These are phyloP conservation scores for Leishmania tarentolae DNA, from an alignment of 208 protist genomes.

Conservation along the genomic window DNA sequence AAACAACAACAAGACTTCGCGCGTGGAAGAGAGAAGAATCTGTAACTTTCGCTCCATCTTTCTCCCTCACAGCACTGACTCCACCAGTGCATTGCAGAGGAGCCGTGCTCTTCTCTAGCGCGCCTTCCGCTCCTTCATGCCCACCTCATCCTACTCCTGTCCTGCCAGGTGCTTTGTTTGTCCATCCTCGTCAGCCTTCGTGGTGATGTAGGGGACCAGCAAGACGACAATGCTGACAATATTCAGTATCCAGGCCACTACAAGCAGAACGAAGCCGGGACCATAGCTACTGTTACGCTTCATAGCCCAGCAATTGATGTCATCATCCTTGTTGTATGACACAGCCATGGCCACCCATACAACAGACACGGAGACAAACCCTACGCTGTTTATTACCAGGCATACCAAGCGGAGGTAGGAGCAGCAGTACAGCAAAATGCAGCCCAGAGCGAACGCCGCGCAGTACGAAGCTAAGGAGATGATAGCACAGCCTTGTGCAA, in stretches of 20 bases:
- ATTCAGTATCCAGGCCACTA: slow-evolving; percentile 38
- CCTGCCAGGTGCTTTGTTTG: too few species aligned
- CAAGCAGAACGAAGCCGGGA: slow-evolving; percentile 38
- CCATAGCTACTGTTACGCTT: slow-evolving; percentile 23
- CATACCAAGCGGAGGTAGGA: slow-evolving; percentile 35
- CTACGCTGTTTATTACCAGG: slow-evolving; percentile 33
- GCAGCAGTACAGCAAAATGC: slow-evolving; percentile 45
- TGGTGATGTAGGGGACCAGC: too few species aligned
- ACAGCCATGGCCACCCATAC: slow-evolving; percentile 45
- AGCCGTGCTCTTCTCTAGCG: too few species aligned
- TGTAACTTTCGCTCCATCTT: too few species aligned
- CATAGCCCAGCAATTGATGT: not conserved
- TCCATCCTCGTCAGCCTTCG: too few species aligned
- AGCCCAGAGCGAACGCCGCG: slow-evolving; percentile 15
- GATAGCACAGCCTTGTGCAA: slow-evolving; percentile 42
- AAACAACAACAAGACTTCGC: too few species aligned
- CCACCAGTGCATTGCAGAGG: too few species aligned
- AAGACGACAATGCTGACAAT: slow-evolving; percentile 32
- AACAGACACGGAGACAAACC: slow-evolving; percentile 17
- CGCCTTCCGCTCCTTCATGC: too few species aligned
- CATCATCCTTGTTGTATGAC: slow-evolving; percentile 14
- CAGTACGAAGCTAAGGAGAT: slow-evolving; percentile 26
- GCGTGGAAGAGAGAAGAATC: too few species aligned
- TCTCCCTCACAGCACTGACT: too few species aligned
- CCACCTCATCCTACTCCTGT: too few species aligned